phyloP scores from a whole-genome alignment of 495 filamentous ascomycete genomes.

The Penicillium cataractarum region DNA sequence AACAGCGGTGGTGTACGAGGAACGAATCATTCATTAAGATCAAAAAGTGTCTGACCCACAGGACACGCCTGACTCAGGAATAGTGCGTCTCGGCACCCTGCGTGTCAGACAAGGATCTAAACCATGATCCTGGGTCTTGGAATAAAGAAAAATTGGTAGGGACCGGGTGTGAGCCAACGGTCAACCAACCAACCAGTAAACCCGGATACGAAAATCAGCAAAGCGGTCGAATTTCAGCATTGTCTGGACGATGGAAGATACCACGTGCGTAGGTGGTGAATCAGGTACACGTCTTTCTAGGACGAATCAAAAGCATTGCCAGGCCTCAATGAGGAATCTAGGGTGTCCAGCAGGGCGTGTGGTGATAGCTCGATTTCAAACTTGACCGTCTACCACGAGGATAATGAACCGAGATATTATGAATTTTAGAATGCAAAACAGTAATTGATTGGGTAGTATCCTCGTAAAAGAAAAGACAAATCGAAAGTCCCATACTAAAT shows the following conservation, averaged over 20 bases:
- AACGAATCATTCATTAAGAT: constrained; percentile 14
- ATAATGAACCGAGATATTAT: constrained; percentile 7
- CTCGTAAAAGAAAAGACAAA: constrained; percentile 3
- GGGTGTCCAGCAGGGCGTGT: constrained; percentile 8
- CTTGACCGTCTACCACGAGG: constrained; percentile 24
- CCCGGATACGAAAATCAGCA: constrained; percentile 3
- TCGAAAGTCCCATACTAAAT: constrained; percentile 9
- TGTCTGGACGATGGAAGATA: not conserved
- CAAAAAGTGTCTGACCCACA: constrained; percentile 14
- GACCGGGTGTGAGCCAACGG: constrained; percentile 21
- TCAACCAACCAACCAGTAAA: constrained; percentile 22
- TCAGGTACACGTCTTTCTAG: constrained; percentile 17
- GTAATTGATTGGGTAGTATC: constrained; percentile 19
- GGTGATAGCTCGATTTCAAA: constrained; percentile 23
- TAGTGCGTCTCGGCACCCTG: constrained; percentile 18
- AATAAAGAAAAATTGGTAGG: constrained; percentile 12
- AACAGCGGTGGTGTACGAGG: not conserved
- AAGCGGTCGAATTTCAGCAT: constrained; percentile 2
- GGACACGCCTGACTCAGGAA: constrained; percentile 10
- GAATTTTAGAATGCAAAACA: constrained; percentile 2
- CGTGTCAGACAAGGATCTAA: constrained; percentile 11
- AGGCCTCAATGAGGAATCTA: not conserved
- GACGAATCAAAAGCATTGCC: constrained; percentile 9
- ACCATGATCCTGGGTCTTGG: constrained; percentile 9
- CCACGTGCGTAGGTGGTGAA: constrained; percentile 21